Evolutionary conservation across 495 filamentous ascomycete genomes (phyloP).

Genomic region (Symbiotaphrina buchneri): DNA sequence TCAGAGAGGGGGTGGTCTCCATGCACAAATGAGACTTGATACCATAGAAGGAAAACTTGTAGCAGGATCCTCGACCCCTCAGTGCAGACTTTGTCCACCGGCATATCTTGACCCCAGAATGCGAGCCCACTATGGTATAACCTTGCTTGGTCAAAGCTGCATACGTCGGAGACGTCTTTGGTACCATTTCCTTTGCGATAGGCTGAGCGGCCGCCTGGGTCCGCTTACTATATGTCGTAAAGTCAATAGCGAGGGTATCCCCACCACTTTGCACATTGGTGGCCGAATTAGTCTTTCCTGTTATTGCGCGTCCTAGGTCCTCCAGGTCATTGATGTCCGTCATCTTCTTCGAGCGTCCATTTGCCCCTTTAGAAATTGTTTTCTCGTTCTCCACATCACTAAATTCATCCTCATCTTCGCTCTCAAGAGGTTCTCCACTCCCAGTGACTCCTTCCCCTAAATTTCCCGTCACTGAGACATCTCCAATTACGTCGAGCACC

Average conservation of each 20-base stretch:
- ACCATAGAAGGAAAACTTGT: conserved; percentile 93
- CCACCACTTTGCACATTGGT: conserved; percentile 19
- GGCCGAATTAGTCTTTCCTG: no score
- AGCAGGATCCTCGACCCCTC: conserved; percentile 86
- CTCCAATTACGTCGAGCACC: conserved; percentile 35
- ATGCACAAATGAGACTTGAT: conserved; percentile 92
- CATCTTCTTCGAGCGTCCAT: conserved; percentile 18
- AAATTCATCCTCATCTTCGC: conserved; percentile 50
- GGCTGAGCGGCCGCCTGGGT: conserved; percentile 12
- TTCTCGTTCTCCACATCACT: conserved; percentile 19
- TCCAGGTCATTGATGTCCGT: conserved; percentile 53
- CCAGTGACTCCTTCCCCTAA: conserved; percentile 63
- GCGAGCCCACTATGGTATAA: conserved; percentile 82
- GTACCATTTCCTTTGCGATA: conserved; percentile 74
- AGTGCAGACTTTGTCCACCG: conserved; percentile 96
- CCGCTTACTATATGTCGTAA: conserved; percentile 40
- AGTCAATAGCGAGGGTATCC: conserved; percentile 52
- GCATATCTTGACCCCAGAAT: conserved; percentile 93
- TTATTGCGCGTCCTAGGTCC: conserved; percentile 50
- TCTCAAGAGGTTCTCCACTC: conserved; percentile 64
- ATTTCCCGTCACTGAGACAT: conserved; percentile 34
- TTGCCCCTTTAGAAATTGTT: conserved; percentile 11
- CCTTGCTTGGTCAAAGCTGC: conserved; percentile 82
- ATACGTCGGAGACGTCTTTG: conserved; percentile 70
- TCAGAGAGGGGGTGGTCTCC: conserved; percentile 88